Evolutionary conservation across 1,139 yeast species (phyloP).

Genomic region (Blastobotrys indianensis): DNA sequence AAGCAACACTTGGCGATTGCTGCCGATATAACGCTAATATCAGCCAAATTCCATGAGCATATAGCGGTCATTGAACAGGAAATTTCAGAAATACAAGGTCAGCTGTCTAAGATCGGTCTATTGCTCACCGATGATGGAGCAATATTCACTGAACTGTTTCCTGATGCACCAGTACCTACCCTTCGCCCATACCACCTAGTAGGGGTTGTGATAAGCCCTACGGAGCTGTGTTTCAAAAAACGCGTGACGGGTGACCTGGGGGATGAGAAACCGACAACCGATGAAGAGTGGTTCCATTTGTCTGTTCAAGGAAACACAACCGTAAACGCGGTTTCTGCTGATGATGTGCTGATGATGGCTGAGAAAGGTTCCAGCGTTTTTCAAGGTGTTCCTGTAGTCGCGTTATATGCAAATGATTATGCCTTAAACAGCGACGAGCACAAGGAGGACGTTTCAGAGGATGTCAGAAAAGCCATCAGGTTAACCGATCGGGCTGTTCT

Average conservation of each 20-base stretch:
- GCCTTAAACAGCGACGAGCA: constrained; percentile 20
- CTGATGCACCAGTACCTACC: constrained; percentile 16
- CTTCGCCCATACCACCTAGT: constrained; percentile 22
- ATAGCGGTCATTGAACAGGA: constrained; percentile 14
- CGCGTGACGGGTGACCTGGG: constrained; percentile 19
- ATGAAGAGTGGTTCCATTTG: constrained; percentile 20
- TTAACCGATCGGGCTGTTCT: no score
- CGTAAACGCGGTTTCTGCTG: constrained; percentile 15
- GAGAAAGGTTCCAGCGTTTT: constrained; percentile 22
- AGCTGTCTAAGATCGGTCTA: constrained; percentile 9
- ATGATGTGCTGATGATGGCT: constrained; percentile 21
- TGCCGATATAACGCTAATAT: constrained; percentile 18
- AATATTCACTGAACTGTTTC: constrained; percentile 13
- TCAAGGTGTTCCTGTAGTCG: constrained; percentile 24
- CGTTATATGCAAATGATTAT: constrained; percentile 23
- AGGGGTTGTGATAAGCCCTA: constrained; percentile 29
- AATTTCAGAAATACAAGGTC: constrained; percentile 18
- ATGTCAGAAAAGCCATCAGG: constrained; percentile 10
- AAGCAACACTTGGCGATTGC: constrained; percentile 14
- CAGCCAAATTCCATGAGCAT: constrained; percentile 8
- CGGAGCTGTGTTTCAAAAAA: constrained; percentile 24
- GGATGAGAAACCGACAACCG: background rate
- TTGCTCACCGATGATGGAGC: constrained; percentile 7
- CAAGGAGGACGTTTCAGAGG: constrained; percentile 13
- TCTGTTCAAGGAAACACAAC: constrained; percentile 3